These are phyloP conservation scores for Tetrapisispora fleetii DNA, from an alignment of 805 yeast species.

Conservation along the genomic window DNA sequence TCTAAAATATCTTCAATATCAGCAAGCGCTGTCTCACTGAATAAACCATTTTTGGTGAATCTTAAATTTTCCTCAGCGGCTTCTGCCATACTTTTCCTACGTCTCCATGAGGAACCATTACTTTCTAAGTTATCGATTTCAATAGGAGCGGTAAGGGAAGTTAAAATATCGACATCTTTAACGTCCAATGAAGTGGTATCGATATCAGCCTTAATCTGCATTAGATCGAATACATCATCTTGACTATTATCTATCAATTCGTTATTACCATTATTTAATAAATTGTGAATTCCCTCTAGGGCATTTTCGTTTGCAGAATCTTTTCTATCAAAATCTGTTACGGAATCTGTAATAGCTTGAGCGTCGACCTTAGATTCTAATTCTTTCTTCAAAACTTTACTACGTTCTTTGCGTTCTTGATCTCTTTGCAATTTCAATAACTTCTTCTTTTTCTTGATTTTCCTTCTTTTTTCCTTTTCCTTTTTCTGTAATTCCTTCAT, in stretches of 20 bases:
- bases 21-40: slow-evolving; percentile 62
- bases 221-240: slow-evolving; percentile 1
- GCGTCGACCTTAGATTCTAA: background rate
- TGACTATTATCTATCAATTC: slow-evolving; percentile 11
- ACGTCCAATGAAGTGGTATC: background rate
- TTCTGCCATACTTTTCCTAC: slow-evolving; percentile 61
- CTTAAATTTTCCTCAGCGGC: slow-evolving; percentile 70
- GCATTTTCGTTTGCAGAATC: slow-evolving; percentile 24
- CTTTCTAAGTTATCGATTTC: slow-evolving; percentile 13
- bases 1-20: slow-evolving; percentile 55
- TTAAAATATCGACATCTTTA: slow-evolving; percentile 25
- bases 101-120: slow-evolving; percentile 31
- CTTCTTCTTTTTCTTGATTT: slow-evolving; percentile 27
- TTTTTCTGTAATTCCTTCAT: slow-evolving; percentile 29
- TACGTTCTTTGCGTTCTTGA: slow-evolving; percentile 24
- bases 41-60: slow-evolving; percentile 65
- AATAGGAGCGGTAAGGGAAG: slow-evolving; percentile 29
- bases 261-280: slow-evolving; percentile 20
- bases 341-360: background rate
- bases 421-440: slow-evolving; percentile 24
- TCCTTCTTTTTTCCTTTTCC: slow-evolving; percentile 27
- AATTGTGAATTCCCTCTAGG: slow-evolving; percentile 24
- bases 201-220: background rate
- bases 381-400: slow-evolving; percentile 2
- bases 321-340: slow-evolving; percentile 6